Base-by-base conservation (phyloP, 2,329 filamentous ascomycete species). In the Teratosphaeria zuluensis region DNA sequence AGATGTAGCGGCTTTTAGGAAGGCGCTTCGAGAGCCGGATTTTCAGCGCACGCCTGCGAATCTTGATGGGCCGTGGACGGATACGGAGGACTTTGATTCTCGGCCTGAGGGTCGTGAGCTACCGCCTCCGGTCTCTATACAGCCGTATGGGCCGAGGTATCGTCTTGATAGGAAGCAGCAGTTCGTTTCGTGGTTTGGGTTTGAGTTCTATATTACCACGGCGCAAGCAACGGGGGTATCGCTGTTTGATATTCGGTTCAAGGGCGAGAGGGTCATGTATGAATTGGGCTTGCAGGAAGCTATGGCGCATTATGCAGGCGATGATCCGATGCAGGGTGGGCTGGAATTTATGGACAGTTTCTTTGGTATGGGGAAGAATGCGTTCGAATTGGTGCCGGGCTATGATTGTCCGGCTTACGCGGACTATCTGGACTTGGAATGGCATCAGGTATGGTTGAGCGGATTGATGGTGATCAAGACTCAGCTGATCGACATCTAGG, bases 401-500 rank as follows among this genome's bases (percentile, higher is more conserved):
- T 82, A 78, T 56, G 80, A 84, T 65, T 84, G 81, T 62, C 81
- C 81, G 0, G 67, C 74, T 0, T 78, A 81, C 55, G 74, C 80
- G 1, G 80, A 78, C 0, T 83, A 78, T 60, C 72, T 81, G 46
- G 78, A 81, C 65, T 71, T 72, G 1, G 73, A 74, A 2, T 79
- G 77, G 58, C 73, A 74, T 2, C 70, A 70, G 3, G 73, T 75
- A 35, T 28, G 31, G 42, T 48, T 19, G n/a, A 3, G 2, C 2
- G 42, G 9, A n/a, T 2, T 48, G 42, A 8, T 48, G n/a, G n/a
- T 4, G n/a, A 9, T n/a, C 16, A 46, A 8, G 16, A 9, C 42
- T 21, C 9, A 21, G 19, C 42, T 48, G 42, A 48, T 19, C 6
- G 9, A 19, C 21, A 3, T 21, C 1, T 11, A 48, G 42, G 42